These are phyloP conservation scores for Aspergillus baeticus DNA, from an alignment of 495 filamentous ascomycete genomes.

Conservation along the genomic window DNA sequence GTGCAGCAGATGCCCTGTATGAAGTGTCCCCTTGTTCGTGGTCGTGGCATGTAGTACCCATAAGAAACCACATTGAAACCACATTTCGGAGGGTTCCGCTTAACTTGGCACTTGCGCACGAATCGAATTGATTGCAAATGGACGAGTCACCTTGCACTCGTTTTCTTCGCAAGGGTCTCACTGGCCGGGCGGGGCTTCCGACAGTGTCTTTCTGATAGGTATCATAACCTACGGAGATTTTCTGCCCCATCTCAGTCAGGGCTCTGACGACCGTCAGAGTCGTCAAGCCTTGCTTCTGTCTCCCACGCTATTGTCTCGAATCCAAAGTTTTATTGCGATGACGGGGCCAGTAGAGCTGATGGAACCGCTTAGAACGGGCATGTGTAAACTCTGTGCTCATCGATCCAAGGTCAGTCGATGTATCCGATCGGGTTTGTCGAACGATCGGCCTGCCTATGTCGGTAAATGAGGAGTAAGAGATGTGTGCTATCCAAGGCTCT, in stretches of 20 bases:
- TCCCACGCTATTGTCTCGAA: too few relatives aligned
- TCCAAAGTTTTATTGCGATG: too few relatives aligned
- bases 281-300: too few relatives aligned
- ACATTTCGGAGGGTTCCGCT: background rate
- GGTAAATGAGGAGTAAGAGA: background rate
- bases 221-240: background rate
- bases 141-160: background rate
- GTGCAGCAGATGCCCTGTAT: too few relatives aligned
- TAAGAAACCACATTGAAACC: background rate
- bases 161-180: background rate
- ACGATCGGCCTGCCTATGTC: background rate
- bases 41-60: too few relatives aligned
- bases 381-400: background rate
- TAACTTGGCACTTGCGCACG: background rate
- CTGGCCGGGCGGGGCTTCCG: background rate
- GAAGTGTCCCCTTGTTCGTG: too few relatives aligned
- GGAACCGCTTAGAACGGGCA: background rate
- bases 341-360: background rate
- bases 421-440: background rate
- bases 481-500: background rate
- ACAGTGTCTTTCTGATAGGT: background rate
- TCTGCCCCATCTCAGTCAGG: background rate
- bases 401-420: background rate
- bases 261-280: background rate
- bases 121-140: background rate